Conservation (phyloP, 2,329 filamentous ascomycete species). For the Lecanosticta acicola region DNA sequence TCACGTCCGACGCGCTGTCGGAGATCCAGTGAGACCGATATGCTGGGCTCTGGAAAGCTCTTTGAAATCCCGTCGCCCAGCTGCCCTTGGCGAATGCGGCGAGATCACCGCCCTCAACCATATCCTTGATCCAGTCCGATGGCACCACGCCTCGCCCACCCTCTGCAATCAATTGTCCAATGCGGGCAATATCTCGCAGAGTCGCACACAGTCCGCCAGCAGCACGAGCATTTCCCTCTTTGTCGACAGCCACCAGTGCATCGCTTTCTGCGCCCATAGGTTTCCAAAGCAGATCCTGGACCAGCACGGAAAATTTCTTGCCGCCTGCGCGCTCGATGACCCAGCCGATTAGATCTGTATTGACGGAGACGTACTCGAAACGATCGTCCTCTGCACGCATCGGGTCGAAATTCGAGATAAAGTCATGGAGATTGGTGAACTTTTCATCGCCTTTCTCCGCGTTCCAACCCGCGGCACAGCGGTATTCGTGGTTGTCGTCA, state of each 20-base stretch:
- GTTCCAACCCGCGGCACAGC: conserved; percentile 19
- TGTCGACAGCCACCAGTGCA: conserved; percentile 18
- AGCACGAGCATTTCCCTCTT: conserved; percentile 15
- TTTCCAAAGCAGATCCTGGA: conserved; percentile 21
- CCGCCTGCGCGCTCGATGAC: conserved; percentile 20
- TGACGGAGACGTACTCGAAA: conserved; percentile 22
- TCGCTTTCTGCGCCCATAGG: conserved; percentile 24
- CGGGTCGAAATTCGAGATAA: conserved; percentile 17
- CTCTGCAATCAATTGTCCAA: conserved; percentile 17
- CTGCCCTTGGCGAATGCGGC: conserved; percentile 10
- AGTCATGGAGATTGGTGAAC: conserved; percentile 14
- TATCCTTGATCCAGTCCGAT: conserved; percentile 20
- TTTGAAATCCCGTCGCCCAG: conserved; percentile 12
- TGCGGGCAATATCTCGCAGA: conserved; percentile 19
- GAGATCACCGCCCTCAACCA: conserved; percentile 14
- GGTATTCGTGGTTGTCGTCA: conserved; percentile 19
- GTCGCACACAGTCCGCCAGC: conserved; percentile 22
- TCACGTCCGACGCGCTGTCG: conserved; percentile 7
- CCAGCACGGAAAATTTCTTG: conserved; percentile 14
- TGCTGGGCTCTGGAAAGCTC: conserved; percentile 4
- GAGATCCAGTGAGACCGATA: conserved; percentile 18
- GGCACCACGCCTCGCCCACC: conserved; percentile 14
- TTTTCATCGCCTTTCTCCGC: conserved; percentile 11
- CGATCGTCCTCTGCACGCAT: conserved; percentile 7
- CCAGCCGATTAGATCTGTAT: conserved; percentile 25